These are phyloP conservation scores for Tricladium varicosporioides DNA, from an alignment of 2,329 filamentous ascomycete species.

Conservation along the genomic window DNA sequence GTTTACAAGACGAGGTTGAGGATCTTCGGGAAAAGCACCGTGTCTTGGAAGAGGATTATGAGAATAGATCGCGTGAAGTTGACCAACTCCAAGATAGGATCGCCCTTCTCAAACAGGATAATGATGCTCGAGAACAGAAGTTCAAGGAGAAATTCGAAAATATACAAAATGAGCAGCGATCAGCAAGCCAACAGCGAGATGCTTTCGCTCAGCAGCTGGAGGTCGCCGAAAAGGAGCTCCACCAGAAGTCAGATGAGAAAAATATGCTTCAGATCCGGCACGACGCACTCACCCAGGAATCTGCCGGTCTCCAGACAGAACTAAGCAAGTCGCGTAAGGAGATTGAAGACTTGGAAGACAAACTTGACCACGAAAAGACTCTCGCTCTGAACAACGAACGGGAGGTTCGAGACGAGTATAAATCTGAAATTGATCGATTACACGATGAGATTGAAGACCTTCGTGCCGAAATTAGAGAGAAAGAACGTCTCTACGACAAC, in stretches of 20 bases:
- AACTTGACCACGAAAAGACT: slow-evolving; percentile 43
- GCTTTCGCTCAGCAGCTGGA: slow-evolving; percentile 41
- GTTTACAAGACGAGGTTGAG: slow-evolving; percentile 66
- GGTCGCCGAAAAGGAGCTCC: slow-evolving; percentile 57
- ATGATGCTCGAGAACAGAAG: slow-evolving; percentile 30
- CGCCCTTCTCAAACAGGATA: slow-evolving; percentile 31
- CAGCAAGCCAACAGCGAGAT: slow-evolving; percentile 12
- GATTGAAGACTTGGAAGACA: slow-evolving; percentile 47
- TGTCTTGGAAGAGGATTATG: slow-evolving; percentile 41
- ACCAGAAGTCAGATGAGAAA: slow-evolving; percentile 62
- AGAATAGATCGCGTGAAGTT: slow-evolving; percentile 41
- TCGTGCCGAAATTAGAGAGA: slow-evolving; percentile 62
- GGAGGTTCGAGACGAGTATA: slow-evolving; percentile 53
- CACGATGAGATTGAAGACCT: slow-evolving; percentile 49
- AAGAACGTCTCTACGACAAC: slow-evolving; percentile 67
- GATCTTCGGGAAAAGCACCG: slow-evolving; percentile 44
- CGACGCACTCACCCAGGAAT: slow-evolving; percentile 65
- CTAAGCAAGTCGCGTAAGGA: slow-evolving; percentile 45
- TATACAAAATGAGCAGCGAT: slow-evolving; percentile 21
- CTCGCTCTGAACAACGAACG: slow-evolving; percentile 52
- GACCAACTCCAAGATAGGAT: slow-evolving; percentile 43
- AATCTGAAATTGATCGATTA: slow-evolving; percentile 52
- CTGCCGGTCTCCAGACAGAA: slow-evolving; percentile 63
- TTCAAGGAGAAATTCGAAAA: slow-evolving; percentile 42
- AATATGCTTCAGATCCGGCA: slow-evolving; percentile 67